Evolutionary conservation across 768 basidiomycete genomes (phyloP).

Genomic region (Trametes cinnabarina): DNA sequence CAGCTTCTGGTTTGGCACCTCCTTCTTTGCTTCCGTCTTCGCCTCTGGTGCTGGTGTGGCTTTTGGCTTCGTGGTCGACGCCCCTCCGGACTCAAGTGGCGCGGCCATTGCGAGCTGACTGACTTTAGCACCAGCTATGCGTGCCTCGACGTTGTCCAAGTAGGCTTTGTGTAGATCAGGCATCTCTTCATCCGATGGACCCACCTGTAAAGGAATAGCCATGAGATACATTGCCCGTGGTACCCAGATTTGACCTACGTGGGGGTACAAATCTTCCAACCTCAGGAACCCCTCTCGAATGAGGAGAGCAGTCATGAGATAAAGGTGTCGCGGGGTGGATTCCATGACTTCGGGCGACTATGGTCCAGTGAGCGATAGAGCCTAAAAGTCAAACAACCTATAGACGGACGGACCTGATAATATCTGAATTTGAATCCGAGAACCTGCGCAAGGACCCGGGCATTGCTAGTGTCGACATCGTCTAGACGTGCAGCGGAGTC

Average conservation of each 20-base stretch:
- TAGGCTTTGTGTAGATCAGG: constrained; percentile 63
- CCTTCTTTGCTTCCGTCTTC: constrained; percentile 40
- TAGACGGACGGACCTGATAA: constrained; percentile 63
- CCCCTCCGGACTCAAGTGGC: constrained; percentile 58
- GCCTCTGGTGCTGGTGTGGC: constrained; percentile 38
- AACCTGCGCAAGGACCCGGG: constrained; percentile 81
- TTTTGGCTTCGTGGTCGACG: constrained; percentile 40
- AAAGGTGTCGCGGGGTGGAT: constrained; percentile 65
- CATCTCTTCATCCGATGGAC: constrained; percentile 79
- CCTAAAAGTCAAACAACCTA: background rate
- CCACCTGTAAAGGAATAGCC: constrained; percentile 44
- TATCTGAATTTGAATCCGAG: constrained; percentile 96
- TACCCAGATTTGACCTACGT: constrained; percentile 51
- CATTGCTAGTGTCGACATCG: constrained; percentile 29
- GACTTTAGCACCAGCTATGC: constrained; percentile 64
- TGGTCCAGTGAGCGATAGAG: constrained; percentile 4
- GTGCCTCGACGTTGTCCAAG: constrained; percentile 55
- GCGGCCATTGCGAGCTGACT: constrained; percentile 86
- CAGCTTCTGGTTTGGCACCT: constrained; percentile 70
- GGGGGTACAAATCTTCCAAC: constrained; percentile 88
- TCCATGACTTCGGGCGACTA: constrained; percentile 62
- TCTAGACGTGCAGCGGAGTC: constrained; percentile 19
- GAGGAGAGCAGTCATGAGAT: constrained; percentile 79
- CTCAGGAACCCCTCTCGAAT: constrained; percentile 88
- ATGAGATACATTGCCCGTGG: background rate